Percentiles rank a stretch among this genome's conserved stretches.
Conservation (phyloP, 2,329 filamentous ascomycete species). For the Sporothrix schenckii region DNA sequence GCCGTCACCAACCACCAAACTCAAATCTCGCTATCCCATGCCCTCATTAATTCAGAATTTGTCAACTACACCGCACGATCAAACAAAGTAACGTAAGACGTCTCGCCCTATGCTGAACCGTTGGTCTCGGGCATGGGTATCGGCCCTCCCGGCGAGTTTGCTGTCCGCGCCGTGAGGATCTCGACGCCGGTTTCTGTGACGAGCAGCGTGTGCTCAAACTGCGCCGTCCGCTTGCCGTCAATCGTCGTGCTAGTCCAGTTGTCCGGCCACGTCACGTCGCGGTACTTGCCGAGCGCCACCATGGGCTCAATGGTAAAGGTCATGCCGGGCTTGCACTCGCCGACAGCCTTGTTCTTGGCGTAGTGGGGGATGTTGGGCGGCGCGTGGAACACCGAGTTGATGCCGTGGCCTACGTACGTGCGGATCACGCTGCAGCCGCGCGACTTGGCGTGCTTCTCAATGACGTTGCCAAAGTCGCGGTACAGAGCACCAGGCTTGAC, state of each 20-base stretch:
- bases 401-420: slow-evolving; percentile 94
- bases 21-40: slow-evolving; percentile 18
- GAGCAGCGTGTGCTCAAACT: slow-evolving; percentile 87
- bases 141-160: slow-evolving; percentile 75
- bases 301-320: slow-evolving; percentile 99
- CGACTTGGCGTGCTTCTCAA: slow-evolving; percentile 91
- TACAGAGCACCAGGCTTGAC: slow-evolving; percentile 94
- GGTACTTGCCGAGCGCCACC: slow-evolving; percentile 89
- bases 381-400: slow-evolving; percentile 91
- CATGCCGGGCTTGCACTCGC: slow-evolving; percentile 92
- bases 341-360: slow-evolving; percentile 96
- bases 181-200: slow-evolving; percentile 85
- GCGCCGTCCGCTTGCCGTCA: slow-evolving; percentile 86
- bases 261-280: slow-evolving; percentile 95
- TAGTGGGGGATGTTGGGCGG: slow-evolving; percentile 96
- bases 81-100: neutral
- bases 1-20: neutral
- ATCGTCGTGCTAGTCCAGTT: slow-evolving; percentile 96
- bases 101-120: slow-evolving; percentile 5
- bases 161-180: slow-evolving; percentile 73
- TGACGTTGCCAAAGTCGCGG: slow-evolving; percentile 89
- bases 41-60: neutral
- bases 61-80: neutral
- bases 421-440: slow-evolving; percentile 87
- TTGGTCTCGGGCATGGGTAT: slow-evolving; percentile 57